Evolutionary conservation across 1,139 yeast species (phyloP).

Genomic region (Hansenula sp.): DNA sequence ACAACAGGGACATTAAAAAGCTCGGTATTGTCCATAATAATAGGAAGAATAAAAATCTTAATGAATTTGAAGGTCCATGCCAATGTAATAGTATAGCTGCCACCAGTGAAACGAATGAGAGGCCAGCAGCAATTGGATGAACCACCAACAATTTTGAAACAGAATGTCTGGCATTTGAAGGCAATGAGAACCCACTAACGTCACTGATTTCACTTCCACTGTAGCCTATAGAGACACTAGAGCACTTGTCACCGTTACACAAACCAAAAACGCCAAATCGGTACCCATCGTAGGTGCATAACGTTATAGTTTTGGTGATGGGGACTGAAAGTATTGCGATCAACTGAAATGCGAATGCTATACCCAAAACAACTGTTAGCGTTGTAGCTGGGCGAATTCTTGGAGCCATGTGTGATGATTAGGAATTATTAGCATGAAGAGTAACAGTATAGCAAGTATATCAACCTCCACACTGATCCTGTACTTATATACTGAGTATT

Average conservation of each 20-base stretch:
- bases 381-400: conserved; percentile 33
- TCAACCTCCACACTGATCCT: no score
- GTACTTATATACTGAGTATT: no score
- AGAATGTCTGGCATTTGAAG: conserved; percentile 55
- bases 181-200: conserved; percentile 42
- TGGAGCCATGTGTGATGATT: conserved; percentile 23
- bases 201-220: conserved; percentile 26
- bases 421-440: not conserved
- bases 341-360: conserved; percentile 51
- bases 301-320: conserved; percentile 43
- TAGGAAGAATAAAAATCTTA: conserved; percentile 29
- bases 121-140: conserved; percentile 80
- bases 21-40: conserved; percentile 37
- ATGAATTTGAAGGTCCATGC: conserved; percentile 30
- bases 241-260: conserved; percentile 52
- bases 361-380: conserved; percentile 34
- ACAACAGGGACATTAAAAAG: conserved; percentile 47
- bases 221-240: conserved; percentile 49
- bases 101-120: conserved; percentile 51
- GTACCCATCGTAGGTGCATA: conserved; percentile 45
- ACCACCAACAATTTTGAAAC: conserved; percentile 71
- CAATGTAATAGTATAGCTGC: conserved; percentile 35
- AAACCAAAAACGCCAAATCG: conserved; percentile 87
- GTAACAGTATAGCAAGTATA: not conserved
- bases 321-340: conserved; percentile 62